Evolutionary conservation across 352 stramenopile species (phyloP), one percentile per base, ranked within the genome.

Genomic region (Phytophthora europaea): DNA sequence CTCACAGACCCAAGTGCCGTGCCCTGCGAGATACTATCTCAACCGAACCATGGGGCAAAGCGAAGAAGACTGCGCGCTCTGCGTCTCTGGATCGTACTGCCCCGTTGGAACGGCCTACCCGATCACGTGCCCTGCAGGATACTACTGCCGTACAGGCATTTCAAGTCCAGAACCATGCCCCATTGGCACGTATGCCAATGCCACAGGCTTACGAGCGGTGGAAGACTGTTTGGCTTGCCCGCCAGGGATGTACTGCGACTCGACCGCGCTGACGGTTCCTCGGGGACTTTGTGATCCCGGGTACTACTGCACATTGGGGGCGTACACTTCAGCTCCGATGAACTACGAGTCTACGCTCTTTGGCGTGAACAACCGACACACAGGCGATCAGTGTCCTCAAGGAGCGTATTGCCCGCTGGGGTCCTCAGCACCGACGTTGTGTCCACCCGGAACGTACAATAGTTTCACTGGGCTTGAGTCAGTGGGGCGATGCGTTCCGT

Each of bases 201-300:
- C 76, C 2, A 91, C 82, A 0, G 86, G 87, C 1, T 79, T 98
- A 33, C 81, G 80, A 36, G 82, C 84, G 55, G 87, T 95, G 12
- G 85, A 97, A 38, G 92, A 98, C 57, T 99, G 96, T 75, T 73
- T 89, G 1, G 60, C 78, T 34, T 99, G 96, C 66, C 77, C 89
- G 16, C 88, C 93, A n/a, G 95, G 96, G 1, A 91, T 91, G 80
- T 99, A 97, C 62, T 99, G 95, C 72, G 94, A 98, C 52, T 81
- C 89, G 5, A 95, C 82, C 20, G 89, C 71, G 0, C 83, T 98
- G 34, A 94, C 90, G 1, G 70, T 81, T 13, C 90, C 91, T 2
- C 78, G 84, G 10, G 87, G 88, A 15, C 87, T 82, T 3, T 99
- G 96, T 58, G 88, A 95, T 23, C 82, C 89, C 16, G 96, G 96